Evolutionary conservation across 2,329 filamentous ascomycete genomes (phyloP).

Genomic region (Hypoxylon sp.): DNA sequence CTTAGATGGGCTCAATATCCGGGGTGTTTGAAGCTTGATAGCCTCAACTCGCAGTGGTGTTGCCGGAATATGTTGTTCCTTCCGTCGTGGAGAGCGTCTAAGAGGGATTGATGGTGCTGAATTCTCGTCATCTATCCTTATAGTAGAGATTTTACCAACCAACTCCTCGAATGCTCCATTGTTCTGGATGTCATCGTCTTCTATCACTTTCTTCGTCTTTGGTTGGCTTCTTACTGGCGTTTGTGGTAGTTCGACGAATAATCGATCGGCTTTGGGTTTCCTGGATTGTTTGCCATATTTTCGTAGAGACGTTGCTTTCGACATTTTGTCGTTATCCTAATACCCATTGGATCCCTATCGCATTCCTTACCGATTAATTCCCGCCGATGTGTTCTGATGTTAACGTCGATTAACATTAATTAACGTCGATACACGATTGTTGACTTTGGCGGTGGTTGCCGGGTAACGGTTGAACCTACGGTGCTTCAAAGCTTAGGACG

Average conservation of each 20-base stretch:
- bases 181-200: constrained; percentile 37
- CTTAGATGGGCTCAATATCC: constrained; percentile 26
- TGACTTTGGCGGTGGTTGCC: constrained; percentile 45
- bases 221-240: constrained; percentile 60
- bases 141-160: constrained; percentile 52
- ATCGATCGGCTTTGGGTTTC: constrained; percentile 62
- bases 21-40: constrained; percentile 33
- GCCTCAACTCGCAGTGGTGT: constrained; percentile 35
- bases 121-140: constrained; percentile 50
- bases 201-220: constrained; percentile 21
- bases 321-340: constrained; percentile 57
- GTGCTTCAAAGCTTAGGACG: neutral
- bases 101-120: constrained; percentile 23
- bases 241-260: constrained; percentile 67
- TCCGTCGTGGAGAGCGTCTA: constrained; percentile 43
- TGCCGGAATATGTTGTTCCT: constrained; percentile 38
- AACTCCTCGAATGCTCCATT: constrained; percentile 54
- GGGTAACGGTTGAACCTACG: constrained; percentile 24
- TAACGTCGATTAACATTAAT: neutral
- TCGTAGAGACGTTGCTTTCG: constrained; percentile 60
- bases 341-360: neutral
- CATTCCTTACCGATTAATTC: constrained; percentile 14
- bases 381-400: constrained; percentile 1
- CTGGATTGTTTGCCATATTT: constrained; percentile 68
- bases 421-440: constrained; percentile 36